Conservation (phyloP, 2,329 filamentous ascomycete species). For the Xylariaceae sp. region DNA sequence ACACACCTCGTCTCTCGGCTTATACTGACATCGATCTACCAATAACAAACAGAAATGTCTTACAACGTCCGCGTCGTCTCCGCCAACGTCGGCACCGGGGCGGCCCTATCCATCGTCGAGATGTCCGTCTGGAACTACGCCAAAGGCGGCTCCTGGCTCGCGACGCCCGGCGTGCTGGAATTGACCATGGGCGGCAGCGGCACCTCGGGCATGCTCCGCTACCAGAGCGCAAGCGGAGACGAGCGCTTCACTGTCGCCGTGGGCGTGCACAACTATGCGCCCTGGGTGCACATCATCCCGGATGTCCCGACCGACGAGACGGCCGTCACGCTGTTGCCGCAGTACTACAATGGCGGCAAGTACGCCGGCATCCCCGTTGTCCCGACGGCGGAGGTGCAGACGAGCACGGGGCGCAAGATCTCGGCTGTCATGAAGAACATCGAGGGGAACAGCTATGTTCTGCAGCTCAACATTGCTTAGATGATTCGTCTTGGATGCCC, state of each 20-base stretch:
- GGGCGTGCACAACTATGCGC: slow-evolving; percentile 6
- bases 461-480: slow-evolving; percentile 3
- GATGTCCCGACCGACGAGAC: slow-evolving; percentile 1
- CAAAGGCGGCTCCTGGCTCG: slow-evolving; percentile 3
- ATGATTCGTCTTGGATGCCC: too few species aligned
- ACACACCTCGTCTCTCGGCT: too few species aligned
- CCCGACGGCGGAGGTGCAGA: not conserved
- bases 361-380: not conserved
- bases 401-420: not conserved
- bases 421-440: not conserved
- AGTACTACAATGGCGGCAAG: slow-evolving; percentile 9
- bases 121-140: slow-evolving; percentile 9
- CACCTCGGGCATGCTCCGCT: slow-evolving; percentile 6
- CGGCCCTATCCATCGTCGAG: slow-evolving; percentile 2
- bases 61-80: not conserved
- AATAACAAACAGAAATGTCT: not conserved
- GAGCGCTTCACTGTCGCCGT: slow-evolving; percentile 3
- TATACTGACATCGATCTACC: too few species aligned
- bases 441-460: not conserved
- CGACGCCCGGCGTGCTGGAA: not conserved
- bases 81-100: not conserved
- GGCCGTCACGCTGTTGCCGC: not conserved
- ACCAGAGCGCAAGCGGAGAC: not conserved
- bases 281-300: slow-evolving; percentile 5
- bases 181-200: slow-evolving; percentile 10